A percentile compares a stretch with the other conserved stretches of the same genome.
Conservation (phyloP, 192 early-diverging fungal genomes). For the Coemansia sp. region DNA sequence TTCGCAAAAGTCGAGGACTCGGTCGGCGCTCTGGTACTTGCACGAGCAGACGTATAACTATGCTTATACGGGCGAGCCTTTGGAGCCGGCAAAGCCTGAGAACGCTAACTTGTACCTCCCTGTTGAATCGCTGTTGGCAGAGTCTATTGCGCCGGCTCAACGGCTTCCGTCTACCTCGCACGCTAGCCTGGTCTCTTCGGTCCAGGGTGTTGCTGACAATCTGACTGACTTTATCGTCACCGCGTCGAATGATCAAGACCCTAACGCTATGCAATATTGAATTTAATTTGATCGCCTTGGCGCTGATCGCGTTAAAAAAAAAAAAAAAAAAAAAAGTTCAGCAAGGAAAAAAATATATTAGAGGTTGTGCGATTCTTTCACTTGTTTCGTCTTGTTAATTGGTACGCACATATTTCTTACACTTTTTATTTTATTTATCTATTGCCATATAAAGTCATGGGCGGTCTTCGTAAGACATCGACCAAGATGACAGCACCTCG, state of each 20-base stretch:
- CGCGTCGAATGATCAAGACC: constrained; percentile 1
- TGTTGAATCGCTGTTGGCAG: constrained; percentile 36
- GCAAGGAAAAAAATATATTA: neutral
- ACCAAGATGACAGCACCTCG: constrained; percentile 18
- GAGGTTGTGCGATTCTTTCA: neutral
- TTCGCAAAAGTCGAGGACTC: constrained; percentile 30
- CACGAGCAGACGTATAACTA: constrained; percentile 93
- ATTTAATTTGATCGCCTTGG: constrained; percentile 1
- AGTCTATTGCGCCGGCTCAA: constrained; percentile 17
- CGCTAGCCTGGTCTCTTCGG: constrained; percentile 14
- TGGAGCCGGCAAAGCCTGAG: constrained; percentile 37
- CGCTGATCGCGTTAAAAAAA: constrained; percentile 4
- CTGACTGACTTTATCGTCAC: constrained; percentile 41
- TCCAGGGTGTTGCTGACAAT: constrained; percentile 17
- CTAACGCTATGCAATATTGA: constrained; percentile 9
- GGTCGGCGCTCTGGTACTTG: constrained; percentile 81
- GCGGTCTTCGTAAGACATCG: constrained; percentile 22
- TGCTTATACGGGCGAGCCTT: constrained; percentile 56
- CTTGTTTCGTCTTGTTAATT: neutral
- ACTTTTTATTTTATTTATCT: neutral
- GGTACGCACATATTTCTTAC: neutral
- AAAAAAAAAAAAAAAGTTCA: constrained; percentile 4
- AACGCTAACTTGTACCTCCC: constrained; percentile 45
- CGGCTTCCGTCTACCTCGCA: neutral
- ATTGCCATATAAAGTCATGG: constrained; percentile 15